Conservation (phyloP, 2,329 filamentous ascomycete genomes). For the Myriangium duriaei region DNA sequence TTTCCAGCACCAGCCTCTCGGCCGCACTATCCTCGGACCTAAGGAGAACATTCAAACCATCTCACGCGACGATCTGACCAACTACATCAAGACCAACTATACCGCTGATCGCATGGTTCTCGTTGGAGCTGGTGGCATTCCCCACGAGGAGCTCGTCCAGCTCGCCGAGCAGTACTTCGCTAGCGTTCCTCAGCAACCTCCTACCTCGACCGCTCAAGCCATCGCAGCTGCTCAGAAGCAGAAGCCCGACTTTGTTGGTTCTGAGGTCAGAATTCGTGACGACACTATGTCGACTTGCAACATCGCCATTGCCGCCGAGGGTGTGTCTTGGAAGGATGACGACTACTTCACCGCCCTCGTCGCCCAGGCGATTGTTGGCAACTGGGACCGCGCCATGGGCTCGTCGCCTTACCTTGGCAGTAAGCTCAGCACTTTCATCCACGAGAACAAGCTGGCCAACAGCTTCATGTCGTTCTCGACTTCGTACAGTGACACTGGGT, state of each 20-base stretch:
- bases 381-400: conserved; percentile 98
- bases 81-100: conserved; percentile 99
- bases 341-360: conserved; percentile 98
- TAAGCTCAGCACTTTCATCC: conserved; percentile 91
- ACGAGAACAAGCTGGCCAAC: conserved; percentile 92
- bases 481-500: conserved; percentile 99
- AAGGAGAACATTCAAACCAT: conserved; percentile 98
- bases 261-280: conserved; percentile 88
- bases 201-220: conserved; percentile 59
- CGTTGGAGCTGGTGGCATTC: conserved; percentile 85
- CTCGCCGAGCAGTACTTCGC: conserved; percentile 95
- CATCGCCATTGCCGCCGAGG: conserved; percentile 96
- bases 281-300: conserved; percentile 93
- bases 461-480: conserved; percentile 99
- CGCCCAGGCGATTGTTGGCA: conserved; percentile 95
- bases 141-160: conserved; percentile 86
- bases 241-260: conserved; percentile 91
- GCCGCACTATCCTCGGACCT: conserved; percentile 93
- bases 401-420: conserved; percentile 94
- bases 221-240: conserved; percentile 64
- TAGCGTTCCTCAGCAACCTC: conserved; percentile 60
- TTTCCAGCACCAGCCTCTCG: conserved; percentile 90
- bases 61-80: conserved; percentile 74
- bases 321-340: conserved; percentile 98
- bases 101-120: conserved; percentile 99